Conservation (phyloP, 441 rosid species). For the Francoa sonchifolia region DNA sequence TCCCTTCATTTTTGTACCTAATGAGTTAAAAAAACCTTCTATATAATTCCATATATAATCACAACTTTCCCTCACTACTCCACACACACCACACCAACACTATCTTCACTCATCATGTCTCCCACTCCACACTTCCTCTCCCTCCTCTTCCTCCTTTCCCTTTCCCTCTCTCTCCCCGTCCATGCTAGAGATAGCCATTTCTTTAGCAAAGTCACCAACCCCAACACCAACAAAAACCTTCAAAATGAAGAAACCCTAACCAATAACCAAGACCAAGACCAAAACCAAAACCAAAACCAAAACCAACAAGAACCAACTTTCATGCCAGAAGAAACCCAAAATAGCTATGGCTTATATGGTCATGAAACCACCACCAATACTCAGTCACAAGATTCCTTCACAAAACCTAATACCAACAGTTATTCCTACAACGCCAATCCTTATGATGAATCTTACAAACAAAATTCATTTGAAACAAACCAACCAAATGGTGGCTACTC, state of each 20-base stretch:
- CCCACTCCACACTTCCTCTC: too few relatives aligned
- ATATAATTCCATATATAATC: too few relatives aligned
- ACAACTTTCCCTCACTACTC: too few relatives aligned
- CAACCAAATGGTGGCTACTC: neutral
- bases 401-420: constrained; percentile 11
- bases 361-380: neutral
- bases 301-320: constrained; percentile 1
- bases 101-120: too few relatives aligned
- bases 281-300: neutral
- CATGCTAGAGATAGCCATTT: constrained; percentile 13
- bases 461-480: neutral
- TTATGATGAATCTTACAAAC: neutral
- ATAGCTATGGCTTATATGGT: constrained; percentile 10
- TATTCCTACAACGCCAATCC: neutral
- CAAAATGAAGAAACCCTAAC: too few relatives aligned
- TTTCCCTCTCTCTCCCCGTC: neutral
- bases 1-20: too few relatives aligned
- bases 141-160: neutral
- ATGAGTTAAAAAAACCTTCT: too few relatives aligned
- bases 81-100: too few relatives aligned
- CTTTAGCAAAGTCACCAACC: constrained; percentile 14
- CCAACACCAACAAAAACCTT: neutral
- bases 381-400: constrained; percentile 6
- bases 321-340: neutral
- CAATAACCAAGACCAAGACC: neutral